These are phyloP conservation scores for Metschnikowia continentalis DNA, from an alignment of 805 yeast species.

Conservation along the genomic window DNA sequence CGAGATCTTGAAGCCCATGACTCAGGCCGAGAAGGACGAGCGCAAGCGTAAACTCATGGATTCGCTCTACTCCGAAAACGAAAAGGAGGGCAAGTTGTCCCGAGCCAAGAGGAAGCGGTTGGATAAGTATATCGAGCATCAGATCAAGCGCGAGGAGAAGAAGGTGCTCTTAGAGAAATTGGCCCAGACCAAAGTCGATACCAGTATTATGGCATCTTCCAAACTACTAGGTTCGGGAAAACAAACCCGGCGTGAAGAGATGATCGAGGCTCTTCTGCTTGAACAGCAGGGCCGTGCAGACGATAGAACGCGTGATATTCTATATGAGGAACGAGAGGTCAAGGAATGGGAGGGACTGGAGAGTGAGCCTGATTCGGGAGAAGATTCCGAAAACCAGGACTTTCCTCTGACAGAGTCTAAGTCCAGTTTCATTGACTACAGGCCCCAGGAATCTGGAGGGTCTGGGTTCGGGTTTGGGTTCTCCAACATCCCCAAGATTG, in stretches of 20 bases:
- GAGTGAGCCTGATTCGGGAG: not conserved
- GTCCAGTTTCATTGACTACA: constrained; percentile 60
- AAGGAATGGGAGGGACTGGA: constrained; percentile 50
- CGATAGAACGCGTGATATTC: constrained; percentile 54
- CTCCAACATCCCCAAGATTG: constrained; percentile 47
- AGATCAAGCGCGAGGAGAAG: constrained; percentile 82
- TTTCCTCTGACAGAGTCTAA: constrained; percentile 3
- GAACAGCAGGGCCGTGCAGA: constrained; percentile 71
- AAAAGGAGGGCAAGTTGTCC: constrained; percentile 62
- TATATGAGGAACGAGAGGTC: constrained; percentile 66
- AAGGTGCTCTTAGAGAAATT: constrained; percentile 71
- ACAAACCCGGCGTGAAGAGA: constrained; percentile 62
- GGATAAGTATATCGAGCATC: constrained; percentile 91
- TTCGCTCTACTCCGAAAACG: constrained; percentile 51
- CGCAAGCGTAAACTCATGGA: constrained; percentile 63
- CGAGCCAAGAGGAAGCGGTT: constrained; percentile 70
- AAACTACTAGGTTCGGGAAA: constrained; percentile 74
- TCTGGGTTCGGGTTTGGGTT: constrained; percentile 71
- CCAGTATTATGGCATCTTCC: constrained; percentile 64
- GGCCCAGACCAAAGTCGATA: constrained; percentile 63
- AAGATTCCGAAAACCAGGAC: not conserved
- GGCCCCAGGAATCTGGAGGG: constrained; percentile 61
- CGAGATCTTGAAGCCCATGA: constrained; percentile 57
- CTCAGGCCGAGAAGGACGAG: constrained; percentile 57
- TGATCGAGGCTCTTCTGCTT: constrained; percentile 68